Conservation (phyloP, 306 rosid species). For the Heteromeles arbutifolia region DNA sequence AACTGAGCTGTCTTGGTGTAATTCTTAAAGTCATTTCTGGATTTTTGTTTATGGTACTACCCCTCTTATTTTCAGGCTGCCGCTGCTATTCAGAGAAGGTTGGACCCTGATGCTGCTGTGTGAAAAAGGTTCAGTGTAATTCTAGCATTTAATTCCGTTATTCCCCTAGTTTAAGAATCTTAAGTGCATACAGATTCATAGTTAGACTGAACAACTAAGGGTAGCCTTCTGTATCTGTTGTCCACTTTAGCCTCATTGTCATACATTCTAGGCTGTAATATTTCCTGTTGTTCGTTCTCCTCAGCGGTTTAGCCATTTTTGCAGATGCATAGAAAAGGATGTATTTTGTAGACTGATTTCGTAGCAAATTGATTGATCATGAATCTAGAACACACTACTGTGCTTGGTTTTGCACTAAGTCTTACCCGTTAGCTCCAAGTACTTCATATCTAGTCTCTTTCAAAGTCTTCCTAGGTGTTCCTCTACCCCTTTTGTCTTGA, state of each 20-base stretch:
- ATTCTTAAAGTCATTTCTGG: neutral
- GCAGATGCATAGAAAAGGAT: neutral
- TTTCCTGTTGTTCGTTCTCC: neutral
- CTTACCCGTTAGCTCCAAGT: no score
- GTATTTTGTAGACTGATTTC: neutral
- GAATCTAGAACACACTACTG: neutral
- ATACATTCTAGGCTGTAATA: neutral
- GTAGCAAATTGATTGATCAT: neutral
- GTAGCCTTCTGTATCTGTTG: neutral
- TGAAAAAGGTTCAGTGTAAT: constrained; percentile 12
- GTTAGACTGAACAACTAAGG: neutral
- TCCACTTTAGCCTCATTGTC: neutral
- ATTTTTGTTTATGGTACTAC: constrained; percentile 10
- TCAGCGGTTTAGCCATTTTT: neutral
- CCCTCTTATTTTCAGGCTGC: constrained; percentile 58
- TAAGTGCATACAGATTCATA: neutral
- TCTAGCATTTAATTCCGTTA: neutral
- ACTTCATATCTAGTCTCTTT: no score
- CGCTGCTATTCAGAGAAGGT: constrained; percentile 91
- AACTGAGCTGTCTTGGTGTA: neutral
- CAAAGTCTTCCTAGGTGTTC: no score
- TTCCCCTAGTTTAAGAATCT: no score
- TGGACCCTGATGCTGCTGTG: constrained; percentile 83
- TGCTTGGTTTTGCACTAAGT: no score
- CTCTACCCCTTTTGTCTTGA: no score